These are phyloP conservation scores for Phytophthora tubulina DNA, from an alignment of 352 stramenopile species.

Conservation along the genomic window DNA sequence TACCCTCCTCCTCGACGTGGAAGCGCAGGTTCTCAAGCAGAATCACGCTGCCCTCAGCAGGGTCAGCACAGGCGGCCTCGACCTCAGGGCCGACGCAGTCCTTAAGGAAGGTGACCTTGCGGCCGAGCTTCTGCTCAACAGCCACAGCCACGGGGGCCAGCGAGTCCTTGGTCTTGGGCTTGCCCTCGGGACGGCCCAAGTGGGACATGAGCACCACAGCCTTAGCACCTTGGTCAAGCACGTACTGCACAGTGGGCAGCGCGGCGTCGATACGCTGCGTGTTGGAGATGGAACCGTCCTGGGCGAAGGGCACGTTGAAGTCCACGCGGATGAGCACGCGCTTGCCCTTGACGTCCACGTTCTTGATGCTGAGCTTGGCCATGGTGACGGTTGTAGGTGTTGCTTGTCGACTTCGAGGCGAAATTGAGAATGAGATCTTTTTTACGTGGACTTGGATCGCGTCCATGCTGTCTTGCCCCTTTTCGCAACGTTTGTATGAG, in stretches of 20 bases:
- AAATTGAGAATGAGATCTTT: constrained; percentile 51
- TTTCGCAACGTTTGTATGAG: constrained; percentile 6
- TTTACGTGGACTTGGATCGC: background rate
- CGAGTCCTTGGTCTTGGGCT: constrained; percentile 95
- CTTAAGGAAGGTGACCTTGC: constrained; percentile 93
- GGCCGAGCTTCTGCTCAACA: constrained; percentile 93
- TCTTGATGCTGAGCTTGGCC: constrained; percentile 92
- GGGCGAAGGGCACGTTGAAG: constrained; percentile 99
- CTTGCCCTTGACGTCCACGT: constrained; percentile 96
- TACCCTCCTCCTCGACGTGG: constrained; percentile 97
- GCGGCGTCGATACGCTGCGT: constrained; percentile 98
- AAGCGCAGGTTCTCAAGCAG: constrained; percentile 99
- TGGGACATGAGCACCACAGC: constrained; percentile 99
- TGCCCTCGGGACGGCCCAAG: constrained; percentile 97
- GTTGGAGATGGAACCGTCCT: constrained; percentile 96
- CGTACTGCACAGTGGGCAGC: constrained; percentile 97
- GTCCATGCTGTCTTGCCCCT: background rate
- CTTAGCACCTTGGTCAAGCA: constrained; percentile 97
- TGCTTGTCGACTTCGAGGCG: constrained; percentile 30
- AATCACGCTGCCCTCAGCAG: constrained; percentile 89
- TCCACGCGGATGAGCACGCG: constrained; percentile 99
- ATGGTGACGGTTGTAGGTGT: constrained; percentile 43
- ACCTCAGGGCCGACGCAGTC: constrained; percentile 97
- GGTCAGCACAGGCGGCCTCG: constrained; percentile 75
- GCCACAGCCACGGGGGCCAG: constrained; percentile 94